phyloP scores from a whole-genome alignment of 163 green algal species.

The Picocystis sp. region DNA sequence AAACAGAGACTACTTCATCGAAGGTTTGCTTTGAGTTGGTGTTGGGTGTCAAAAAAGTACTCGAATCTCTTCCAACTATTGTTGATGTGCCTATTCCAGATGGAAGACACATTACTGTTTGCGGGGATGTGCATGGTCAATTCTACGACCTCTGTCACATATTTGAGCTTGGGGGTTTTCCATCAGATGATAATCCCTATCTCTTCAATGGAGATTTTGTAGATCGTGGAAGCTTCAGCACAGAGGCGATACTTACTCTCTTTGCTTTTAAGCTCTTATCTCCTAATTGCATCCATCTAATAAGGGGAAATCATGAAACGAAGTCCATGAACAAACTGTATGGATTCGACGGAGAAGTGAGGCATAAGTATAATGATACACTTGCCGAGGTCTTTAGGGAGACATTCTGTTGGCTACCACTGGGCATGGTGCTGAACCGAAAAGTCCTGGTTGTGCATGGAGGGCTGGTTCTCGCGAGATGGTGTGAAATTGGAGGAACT shows the following conservation, averaged over 20 bases:
- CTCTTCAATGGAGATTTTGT: constrained; percentile 89
- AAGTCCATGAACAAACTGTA: constrained; percentile 96
- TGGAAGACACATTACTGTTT: constrained; percentile 67
- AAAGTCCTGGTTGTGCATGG: constrained; percentile 76
- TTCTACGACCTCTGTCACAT: constrained; percentile 94
- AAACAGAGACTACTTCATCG: constrained; percentile 32
- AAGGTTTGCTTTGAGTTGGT: constrained; percentile 78
- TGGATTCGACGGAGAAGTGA: constrained; percentile 91
- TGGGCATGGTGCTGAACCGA: constrained; percentile 52
- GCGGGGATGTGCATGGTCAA: constrained; percentile 91
- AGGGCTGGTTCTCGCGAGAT: constrained; percentile 67
- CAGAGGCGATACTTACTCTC: constrained; percentile 87
- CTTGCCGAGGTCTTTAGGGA: constrained; percentile 86
- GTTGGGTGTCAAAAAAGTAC: constrained; percentile 40
- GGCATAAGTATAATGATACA: constrained; percentile 52
- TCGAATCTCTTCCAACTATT: constrained; percentile 54
- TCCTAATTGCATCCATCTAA: constrained; percentile 52
- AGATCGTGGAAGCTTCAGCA: constrained; percentile 77
- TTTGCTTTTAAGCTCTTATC: constrained; percentile 64
- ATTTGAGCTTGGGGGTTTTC: constrained; percentile 79
- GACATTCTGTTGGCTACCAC: constrained; percentile 81
- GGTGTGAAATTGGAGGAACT: constrained; percentile 77
- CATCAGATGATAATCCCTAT: constrained; percentile 76
- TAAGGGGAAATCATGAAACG: constrained; percentile 88
- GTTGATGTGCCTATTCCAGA: constrained; percentile 64